A percentile compares a stretch with the other conserved stretches of the same genome.
Evolutionary conservation across 495 filamentous ascomycete genomes (phyloP).

Genomic region (Tuber aestivum): DNA sequence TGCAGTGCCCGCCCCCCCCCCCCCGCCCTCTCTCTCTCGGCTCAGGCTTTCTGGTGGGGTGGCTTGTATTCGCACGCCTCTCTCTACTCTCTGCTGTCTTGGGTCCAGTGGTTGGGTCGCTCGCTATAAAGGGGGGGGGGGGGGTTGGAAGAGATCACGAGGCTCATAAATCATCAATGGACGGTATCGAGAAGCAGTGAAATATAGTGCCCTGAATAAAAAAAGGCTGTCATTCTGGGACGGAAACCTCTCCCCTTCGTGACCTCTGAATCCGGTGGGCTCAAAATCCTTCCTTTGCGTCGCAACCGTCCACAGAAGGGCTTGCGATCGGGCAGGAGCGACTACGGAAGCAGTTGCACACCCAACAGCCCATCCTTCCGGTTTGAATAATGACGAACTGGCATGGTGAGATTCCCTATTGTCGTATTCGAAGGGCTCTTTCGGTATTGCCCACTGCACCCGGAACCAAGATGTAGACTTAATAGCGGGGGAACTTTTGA

Average conservation of each 20-base stretch:
- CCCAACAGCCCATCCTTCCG: not conserved
- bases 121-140: too few relatives aligned
- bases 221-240: not conserved
- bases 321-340: not conserved
- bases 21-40: too few relatives aligned
- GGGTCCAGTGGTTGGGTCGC: too few relatives aligned
- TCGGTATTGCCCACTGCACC: slow-evolving; percentile 15
- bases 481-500: slow-evolving; percentile 11
- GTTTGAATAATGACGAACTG: not conserved
- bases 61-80: too few relatives aligned
- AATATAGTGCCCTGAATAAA: too few relatives aligned
- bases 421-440: slow-evolving; percentile 9
- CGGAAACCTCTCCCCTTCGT: not conserved
- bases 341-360: not conserved
- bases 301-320: not conserved
- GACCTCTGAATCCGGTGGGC: not conserved
- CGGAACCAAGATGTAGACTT: slow-evolving; percentile 18
- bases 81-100: too few relatives aligned
- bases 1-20: too few relatives aligned
- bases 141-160: too few relatives aligned
- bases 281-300: not conserved
- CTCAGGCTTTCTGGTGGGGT: too few relatives aligned
- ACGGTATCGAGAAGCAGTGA: too few relatives aligned
- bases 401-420: not conserved
- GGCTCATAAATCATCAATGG: too few relatives aligned